phyloP scores from a whole-genome alignment of 371 early-diverging fungal genomes.

The Circinella umbellata region DNA sequence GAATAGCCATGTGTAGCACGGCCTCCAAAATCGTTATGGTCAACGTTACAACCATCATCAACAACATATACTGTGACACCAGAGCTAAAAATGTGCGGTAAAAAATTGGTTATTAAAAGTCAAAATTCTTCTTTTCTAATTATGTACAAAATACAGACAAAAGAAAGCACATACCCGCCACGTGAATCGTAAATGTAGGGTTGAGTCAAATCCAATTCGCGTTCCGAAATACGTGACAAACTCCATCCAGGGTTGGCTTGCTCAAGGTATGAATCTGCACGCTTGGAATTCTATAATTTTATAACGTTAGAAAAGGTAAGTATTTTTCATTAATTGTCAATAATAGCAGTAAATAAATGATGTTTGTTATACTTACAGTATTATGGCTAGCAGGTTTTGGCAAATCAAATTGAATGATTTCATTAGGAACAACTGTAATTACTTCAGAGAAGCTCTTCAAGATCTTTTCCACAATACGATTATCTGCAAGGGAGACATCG shows the following conservation, averaged over 20 bases:
- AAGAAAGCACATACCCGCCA: conserved; percentile 28
- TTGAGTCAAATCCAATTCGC: conserved; percentile 11
- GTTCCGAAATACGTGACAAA: conserved; percentile 45
- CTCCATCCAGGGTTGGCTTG: conserved; percentile 46
- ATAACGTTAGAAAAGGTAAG: too few species aligned
- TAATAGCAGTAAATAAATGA: not conserved
- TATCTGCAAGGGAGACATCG: conserved; percentile 31
- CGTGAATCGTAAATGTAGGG: conserved; percentile 38
- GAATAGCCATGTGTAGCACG: conserved; percentile 63
- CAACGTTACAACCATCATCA: conserved; percentile 48
- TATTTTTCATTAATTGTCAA: too few species aligned
- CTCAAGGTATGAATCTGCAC: conserved; percentile 15
- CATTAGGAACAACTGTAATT: conserved; percentile 39
- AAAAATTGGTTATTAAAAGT: not conserved
- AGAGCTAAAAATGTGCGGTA: conserved; percentile 17
- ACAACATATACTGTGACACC: conserved; percentile 61
- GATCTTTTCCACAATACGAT: conserved; percentile 25
- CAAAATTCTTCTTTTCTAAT: not conserved
- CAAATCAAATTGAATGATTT: conserved; percentile 42
- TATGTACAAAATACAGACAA: too few species aligned
- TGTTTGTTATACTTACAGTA: conserved; percentile 17
- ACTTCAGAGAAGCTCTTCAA: conserved; percentile 30
- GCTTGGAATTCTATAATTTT: conserved; percentile 7
- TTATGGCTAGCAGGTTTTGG: conserved; percentile 23
- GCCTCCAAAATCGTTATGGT: conserved; percentile 64